Evolutionary conservation across 2,329 filamentous ascomycete genomes (phyloP).

Genomic region (Fusarium poae): DNA sequence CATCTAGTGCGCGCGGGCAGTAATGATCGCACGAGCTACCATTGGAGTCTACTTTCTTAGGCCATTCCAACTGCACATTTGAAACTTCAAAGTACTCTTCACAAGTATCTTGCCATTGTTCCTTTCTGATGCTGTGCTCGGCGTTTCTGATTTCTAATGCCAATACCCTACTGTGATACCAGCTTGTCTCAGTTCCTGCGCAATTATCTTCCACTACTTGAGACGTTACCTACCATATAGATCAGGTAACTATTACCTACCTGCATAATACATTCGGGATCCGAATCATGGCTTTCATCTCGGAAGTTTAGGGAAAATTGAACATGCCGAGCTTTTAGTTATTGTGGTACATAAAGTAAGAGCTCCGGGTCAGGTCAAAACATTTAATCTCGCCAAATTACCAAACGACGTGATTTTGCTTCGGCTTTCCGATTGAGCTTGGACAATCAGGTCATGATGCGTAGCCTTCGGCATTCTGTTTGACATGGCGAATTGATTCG

Average conservation of each 20-base stretch:
- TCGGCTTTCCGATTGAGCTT: slow-evolving; percentile 23
- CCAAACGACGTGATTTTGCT: slow-evolving; percentile 32
- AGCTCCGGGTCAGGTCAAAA: neutral
- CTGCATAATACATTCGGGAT: neutral
- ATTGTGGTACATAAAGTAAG: slow-evolving; percentile 4
- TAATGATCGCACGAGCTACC: slow-evolving; percentile 20
- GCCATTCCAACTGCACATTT: neutral
- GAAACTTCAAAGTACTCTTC: neutral
- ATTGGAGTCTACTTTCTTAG: neutral
- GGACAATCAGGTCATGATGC: slow-evolving; percentile 13
- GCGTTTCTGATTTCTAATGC: neutral
- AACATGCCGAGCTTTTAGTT: slow-evolving; percentile 35
- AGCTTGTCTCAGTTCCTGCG: neutral
- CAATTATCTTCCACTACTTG: neutral
- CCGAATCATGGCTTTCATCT: slow-evolving; percentile 5
- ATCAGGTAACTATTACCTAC: neutral
- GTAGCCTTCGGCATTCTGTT: slow-evolving; percentile 3
- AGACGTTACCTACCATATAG: neutral
- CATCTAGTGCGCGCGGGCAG: slow-evolving; percentile 39
- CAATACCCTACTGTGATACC: neutral
- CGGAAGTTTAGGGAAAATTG: slow-evolving; percentile 38
- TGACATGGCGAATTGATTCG: neutral
- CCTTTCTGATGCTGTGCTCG: neutral
- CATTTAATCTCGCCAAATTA: slow-evolving; percentile 41
- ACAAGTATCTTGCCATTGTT: slow-evolving; percentile 20